Percentiles rank a stretch among this genome's conserved stretches.
These are phyloP conservation scores for Tylopilus cervinicoccineus DNA, from an alignment of 768 basidiomycete genomes.

Conservation along the genomic window DNA sequence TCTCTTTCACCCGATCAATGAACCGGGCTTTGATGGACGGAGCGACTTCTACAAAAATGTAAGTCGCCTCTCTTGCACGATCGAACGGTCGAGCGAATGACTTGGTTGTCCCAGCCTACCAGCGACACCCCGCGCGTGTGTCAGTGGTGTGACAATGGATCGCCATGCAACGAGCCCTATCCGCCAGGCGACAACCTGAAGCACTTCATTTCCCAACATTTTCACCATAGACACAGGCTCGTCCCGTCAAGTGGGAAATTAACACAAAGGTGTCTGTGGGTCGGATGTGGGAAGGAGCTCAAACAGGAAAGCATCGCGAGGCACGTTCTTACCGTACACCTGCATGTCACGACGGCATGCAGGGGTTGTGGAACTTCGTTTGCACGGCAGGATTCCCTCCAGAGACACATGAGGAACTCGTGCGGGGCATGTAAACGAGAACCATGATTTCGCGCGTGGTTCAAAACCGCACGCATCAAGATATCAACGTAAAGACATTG, in stretches of 20 bases:
- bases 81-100: background rate
- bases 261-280: constrained; percentile 14
- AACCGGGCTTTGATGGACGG: background rate
- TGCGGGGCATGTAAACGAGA: constrained; percentile 1
- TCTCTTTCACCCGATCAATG: too few species aligned
- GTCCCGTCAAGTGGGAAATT: constrained; percentile 3
- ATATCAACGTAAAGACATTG: too few species aligned
- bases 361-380: constrained; percentile 19
- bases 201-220: constrained; percentile 12
- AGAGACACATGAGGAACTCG: constrained; percentile 20
- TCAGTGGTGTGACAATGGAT: constrained; percentile 8
- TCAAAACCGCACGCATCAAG: too few species aligned
- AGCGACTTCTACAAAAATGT: background rate
- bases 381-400: constrained; percentile 26
- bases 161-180: constrained; percentile 1
- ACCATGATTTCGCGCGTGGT: background rate
- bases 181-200: constrained; percentile 2
- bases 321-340: constrained; percentile 22
- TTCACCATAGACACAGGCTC: constrained; percentile 4
- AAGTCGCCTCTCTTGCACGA: background rate
- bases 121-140: background rate
- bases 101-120: background rate
- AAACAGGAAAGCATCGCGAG: constrained; percentile 25
- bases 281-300: constrained; percentile 17
- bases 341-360: constrained; percentile 13